Evolutionary conservation across 805 yeast genomes (phyloP), one percentile per base, ranked within the genome.

Genomic region (Tetrapisispora iriomotensis): DNA sequence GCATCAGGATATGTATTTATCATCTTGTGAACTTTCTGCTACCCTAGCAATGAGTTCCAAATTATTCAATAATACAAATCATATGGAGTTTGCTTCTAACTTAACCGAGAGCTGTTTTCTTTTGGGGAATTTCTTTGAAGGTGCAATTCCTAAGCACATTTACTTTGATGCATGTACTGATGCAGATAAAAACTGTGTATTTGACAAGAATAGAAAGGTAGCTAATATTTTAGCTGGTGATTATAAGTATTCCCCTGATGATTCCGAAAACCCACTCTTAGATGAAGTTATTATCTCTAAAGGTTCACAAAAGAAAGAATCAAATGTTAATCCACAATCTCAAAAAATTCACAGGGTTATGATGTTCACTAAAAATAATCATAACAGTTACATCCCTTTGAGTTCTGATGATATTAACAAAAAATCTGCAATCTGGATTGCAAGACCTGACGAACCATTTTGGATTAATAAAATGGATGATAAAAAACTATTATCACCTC

Each of bases 11-110:
- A 65, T 68, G 64, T 60, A 68, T 22, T 76, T 72, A 44, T 56
- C 72, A 34, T 53, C 71, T 6, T 76, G 82, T 47, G 72, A 69
- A 40, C 58, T 72, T 4, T 79, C 78, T 13, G 74, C 78, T 2
- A 72, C 71, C 67, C 60, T 70, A 48, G 72, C 72, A 0, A 49
- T 74, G 20, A 74, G 73, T 2, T 61, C 73, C 6, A 66, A 58
- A 34, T 40, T 72, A 1, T 61, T 74, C 5, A 39, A 46, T 27
- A 47, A 61, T 9, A 60, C 65, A 6, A 46, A 54, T 4, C 70
- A 69, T 41, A 21, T 48, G 13, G 58, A 57, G 12, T 43, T 61
- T n/a, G 79, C 73, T 3, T 57, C 53, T 17, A 55, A 64, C 29
- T 41, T 76, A 8, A 65, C 78, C 0, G 53, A 64, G 32, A 77